Evolutionary conservation across 1,284 basidiomycete species (phyloP), one percentile per base, ranked within the genome.

Genomic region (Dichomitus squalens): DNA sequence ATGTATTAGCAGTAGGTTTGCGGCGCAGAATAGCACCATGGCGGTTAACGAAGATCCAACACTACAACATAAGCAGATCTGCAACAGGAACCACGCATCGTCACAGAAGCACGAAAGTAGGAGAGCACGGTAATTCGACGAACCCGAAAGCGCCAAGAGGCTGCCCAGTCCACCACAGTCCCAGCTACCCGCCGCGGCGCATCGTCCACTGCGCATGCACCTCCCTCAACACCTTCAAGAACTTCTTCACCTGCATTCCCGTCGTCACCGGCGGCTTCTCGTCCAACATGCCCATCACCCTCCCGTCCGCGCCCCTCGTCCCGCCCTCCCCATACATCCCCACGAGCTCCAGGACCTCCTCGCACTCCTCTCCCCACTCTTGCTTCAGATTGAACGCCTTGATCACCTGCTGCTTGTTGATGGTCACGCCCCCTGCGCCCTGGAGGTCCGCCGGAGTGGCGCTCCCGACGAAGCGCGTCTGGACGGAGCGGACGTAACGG

Each of bases 321-420:
- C 86, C 86, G 9, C 77, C 70, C 33, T 78, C 76, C 2, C 88
- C 88, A 64, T 90, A 90, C 53, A 81, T 68, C 20, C 67, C 66
- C 43, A 85, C 70, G 33, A 89, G 76, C 7, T 59, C 55, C 47
- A 85, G 68, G 7, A 79, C 83, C 62, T 85, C 84, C 16, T 73
- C 70, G 66, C 82, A 83, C 23, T 79, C 76, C 14, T 75, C 68
- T 3, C 75, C 76, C 75, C 79, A 84, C 34, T 70, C 65, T 23
- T 63, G 41, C 55, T 79, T 75, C 21, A 86, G 67, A 18, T 75
- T 73, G 51, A 90, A 73, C 9, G 83, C 84, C 35, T 70, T 70
- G 65, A 81, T 71, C 23, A 90, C 77, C 55, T 90, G 85, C 31
- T 64, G 68, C 86, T 88, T 63, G n/a, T 63, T 69, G 51, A 72